Evolutionary conservation across 169 alveolate genomes (phyloP).

Genomic region (Perkinsus chesapeaki): DNA sequence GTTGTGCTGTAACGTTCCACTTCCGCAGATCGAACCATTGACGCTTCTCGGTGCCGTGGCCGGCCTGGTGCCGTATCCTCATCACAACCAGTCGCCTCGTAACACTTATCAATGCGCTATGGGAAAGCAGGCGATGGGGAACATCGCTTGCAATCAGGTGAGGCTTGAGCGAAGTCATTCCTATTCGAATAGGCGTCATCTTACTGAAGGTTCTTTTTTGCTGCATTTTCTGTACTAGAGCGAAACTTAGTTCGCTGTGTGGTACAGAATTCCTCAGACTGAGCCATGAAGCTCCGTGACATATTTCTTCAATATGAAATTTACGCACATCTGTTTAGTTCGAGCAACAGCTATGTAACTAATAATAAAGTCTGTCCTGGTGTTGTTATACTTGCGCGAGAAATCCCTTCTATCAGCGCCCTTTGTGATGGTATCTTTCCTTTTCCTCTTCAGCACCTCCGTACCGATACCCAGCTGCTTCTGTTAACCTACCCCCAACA

Average conservation of each 20-base stretch:
- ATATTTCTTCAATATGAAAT: too few relatives aligned
- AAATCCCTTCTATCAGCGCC: background rate
- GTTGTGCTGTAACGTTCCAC: background rate
- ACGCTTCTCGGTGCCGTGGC: slow-evolving; percentile 97
- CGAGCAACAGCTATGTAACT: too few relatives aligned
- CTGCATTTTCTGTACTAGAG: too few relatives aligned
- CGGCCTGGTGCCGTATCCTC: slow-evolving; percentile 98
- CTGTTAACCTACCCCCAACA: slow-evolving; percentile 93
- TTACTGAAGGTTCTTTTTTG: too few relatives aligned
- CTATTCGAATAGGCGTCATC: too few relatives aligned
- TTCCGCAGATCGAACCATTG: slow-evolving; percentile 79
- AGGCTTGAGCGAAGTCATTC: slow-evolving; percentile 41
- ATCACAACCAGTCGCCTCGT: slow-evolving; percentile 99
- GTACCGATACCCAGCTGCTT: slow-evolving; percentile 84
- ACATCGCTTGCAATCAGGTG: slow-evolving; percentile 91
- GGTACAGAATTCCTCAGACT: too few relatives aligned
- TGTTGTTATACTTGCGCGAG: too few relatives aligned
- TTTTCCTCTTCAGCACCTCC: slow-evolving; percentile 33
- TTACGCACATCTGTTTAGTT: too few relatives aligned
- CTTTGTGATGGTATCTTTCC: background rate
- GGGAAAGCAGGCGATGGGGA: slow-evolving; percentile 99
- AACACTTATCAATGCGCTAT: slow-evolving; percentile 99
- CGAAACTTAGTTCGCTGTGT: too few relatives aligned
- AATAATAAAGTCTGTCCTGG: too few relatives aligned
- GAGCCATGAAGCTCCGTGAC: too few relatives aligned